A percentile compares a stretch with the other conserved stretches of the same genome.
phyloP scores from a whole-genome alignment of 1,284 basidiomycete genomes.

The Microbotryum scabiosae region DNA sequence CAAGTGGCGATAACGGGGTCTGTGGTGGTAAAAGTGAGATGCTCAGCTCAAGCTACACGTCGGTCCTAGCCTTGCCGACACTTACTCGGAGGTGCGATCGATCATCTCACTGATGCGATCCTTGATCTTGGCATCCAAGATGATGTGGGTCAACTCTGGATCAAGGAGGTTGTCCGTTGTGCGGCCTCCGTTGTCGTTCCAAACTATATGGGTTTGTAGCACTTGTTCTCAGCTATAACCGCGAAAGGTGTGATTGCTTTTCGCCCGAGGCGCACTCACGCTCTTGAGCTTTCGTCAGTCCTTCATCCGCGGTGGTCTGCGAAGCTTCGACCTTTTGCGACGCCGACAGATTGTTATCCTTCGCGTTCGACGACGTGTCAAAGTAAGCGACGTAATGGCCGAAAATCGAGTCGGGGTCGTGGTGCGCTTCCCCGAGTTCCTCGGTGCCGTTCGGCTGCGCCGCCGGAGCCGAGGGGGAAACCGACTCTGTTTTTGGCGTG shows the following conservation, averaged over 20 bases:
- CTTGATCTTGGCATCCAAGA: conserved; percentile 44
- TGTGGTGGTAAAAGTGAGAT: conserved; percentile 4
- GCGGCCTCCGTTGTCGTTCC: conserved; percentile 61
- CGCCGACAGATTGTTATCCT: conserved; percentile 53
- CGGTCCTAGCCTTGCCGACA: background rate
- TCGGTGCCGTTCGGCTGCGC: background rate
- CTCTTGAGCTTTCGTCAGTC: conserved; percentile 48
- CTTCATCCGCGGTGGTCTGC: background rate
- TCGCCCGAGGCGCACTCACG: conserved; percentile 42
- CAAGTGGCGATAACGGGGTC: conserved; percentile 27
- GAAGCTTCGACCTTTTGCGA: conserved; percentile 11
- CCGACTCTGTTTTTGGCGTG: background rate
- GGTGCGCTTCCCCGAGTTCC: background rate
- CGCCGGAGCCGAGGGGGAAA: background rate
- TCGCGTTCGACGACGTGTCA: conserved; percentile 66
- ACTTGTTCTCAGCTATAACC: background rate
- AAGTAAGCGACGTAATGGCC: conserved; percentile 61
- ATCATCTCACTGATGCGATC: conserved; percentile 14
- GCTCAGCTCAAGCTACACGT: background rate
- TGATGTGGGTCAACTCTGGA: conserved; percentile 70
- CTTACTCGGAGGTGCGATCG: conserved; percentile 9
- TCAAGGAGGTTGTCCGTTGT: conserved; percentile 56
- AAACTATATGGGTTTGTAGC: conserved; percentile 36
- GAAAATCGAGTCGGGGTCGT: conserved; percentile 19
- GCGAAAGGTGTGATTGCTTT: background rate